Evolutionary conservation across 257 asterid species (phyloP).

Genomic region (Plectranthus barbatus): DNA sequence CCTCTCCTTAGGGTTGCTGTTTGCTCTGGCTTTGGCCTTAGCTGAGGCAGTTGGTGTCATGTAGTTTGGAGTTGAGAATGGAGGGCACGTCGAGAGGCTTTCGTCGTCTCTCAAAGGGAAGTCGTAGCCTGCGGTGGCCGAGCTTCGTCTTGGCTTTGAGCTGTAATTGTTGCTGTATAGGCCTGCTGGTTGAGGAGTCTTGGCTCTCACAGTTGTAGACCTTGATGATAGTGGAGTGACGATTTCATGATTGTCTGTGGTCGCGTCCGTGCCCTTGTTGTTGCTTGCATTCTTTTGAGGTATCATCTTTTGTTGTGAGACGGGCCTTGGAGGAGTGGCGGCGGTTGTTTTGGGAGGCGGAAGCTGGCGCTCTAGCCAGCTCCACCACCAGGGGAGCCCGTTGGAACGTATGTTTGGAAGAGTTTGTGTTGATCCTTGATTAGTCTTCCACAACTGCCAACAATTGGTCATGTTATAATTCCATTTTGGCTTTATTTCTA

Average conservation of each 20-base stretch:
- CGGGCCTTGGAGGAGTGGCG: slow-evolving; percentile 54
- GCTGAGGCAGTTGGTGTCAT: slow-evolving; percentile 88
- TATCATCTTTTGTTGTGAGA: slow-evolving; percentile 51
- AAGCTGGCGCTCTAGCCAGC: slow-evolving; percentile 69
- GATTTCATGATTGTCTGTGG: slow-evolving; percentile 32
- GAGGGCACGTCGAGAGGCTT: slow-evolving; percentile 82
- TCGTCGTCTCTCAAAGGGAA: slow-evolving; percentile 59
- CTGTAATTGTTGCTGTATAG: slow-evolving; percentile 8
- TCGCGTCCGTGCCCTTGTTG: slow-evolving; percentile 12
- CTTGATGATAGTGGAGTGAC: slow-evolving; percentile 53
- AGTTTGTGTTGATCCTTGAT: slow-evolving; percentile 36
- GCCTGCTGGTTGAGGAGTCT: slow-evolving; percentile 35
- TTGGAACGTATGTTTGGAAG: slow-evolving; percentile 39
- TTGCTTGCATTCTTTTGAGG: slow-evolving; percentile 27
- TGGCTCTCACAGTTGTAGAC: slow-evolving; percentile 22
- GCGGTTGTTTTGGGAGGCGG: slow-evolving; percentile 32
- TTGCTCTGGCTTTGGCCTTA: slow-evolving; percentile 64
- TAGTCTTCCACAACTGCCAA: slow-evolving; percentile 56
- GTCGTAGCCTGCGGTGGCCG: slow-evolving; percentile 27
- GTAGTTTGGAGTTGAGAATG: slow-evolving; percentile 59
- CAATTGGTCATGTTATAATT: too few relatives aligned
- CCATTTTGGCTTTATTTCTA: too few relatives aligned
- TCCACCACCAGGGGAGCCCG: slow-evolving; percentile 94
- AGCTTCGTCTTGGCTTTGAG: slow-evolving; percentile 39
- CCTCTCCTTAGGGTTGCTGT: slow-evolving; percentile 71